Conservation (phyloP, 2,329 filamentous ascomycete species). For the Monilinia polystroma region DNA sequence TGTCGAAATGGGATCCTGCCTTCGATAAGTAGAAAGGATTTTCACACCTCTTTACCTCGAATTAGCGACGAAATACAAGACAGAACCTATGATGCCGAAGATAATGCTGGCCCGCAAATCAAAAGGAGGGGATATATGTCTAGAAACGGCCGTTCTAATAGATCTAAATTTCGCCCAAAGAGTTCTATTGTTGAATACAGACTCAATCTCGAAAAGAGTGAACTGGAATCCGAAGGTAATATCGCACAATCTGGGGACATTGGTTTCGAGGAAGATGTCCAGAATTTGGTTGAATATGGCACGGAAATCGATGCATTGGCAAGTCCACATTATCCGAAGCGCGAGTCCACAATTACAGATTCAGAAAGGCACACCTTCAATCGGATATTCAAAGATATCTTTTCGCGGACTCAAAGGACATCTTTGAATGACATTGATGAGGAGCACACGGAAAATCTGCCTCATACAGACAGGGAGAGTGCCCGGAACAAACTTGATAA, state of each 20-base stretch:
- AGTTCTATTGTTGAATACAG: neutral
- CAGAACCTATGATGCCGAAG: neutral
- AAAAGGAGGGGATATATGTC: neutral
- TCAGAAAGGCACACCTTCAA: conserved; percentile 51
- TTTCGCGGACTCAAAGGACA: conserved; percentile 41
- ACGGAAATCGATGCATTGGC: conserved; percentile 31
- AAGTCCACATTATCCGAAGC: conserved; percentile 29
- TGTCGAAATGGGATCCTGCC: neutral
- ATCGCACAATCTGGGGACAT: conserved; percentile 7
- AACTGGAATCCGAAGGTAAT: conserved; percentile 14
- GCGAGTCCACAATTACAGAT: conserved; percentile 56
- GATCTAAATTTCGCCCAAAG: neutral
- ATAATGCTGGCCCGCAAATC: neutral
- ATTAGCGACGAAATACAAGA: neutral
- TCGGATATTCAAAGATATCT: conserved; percentile 59
- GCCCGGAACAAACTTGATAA: conserved; percentile 29
- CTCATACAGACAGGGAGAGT: conserved; percentile 11
- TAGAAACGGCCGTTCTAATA: neutral
- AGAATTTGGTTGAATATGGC: conserved; percentile 21
- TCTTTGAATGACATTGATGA: neutral
- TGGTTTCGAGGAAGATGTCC: conserved; percentile 27
- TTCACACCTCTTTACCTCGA: conserved; percentile 19
- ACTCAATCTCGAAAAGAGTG: conserved; percentile 14
- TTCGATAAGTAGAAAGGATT: neutral
- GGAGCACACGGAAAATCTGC: neutral